Percentiles rank a stretch among this genome's conserved stretches.
phyloP scores from a whole-genome alignment of 2,329 filamentous ascomycete species.

The Pseudogymnoascus verrucosus region DNA sequence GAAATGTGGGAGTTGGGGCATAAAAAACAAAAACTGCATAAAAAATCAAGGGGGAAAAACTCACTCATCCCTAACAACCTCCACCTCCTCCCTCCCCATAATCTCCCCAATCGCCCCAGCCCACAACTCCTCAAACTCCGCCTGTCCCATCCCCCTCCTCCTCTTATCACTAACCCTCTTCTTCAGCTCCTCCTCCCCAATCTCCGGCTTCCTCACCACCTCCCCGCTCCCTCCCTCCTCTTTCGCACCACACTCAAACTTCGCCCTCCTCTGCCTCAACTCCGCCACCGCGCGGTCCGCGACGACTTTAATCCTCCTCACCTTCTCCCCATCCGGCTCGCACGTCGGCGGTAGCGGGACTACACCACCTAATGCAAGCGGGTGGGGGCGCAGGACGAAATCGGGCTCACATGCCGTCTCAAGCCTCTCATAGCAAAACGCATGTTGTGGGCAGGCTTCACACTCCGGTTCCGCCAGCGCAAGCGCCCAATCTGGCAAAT shows the following conservation, averaged over 20 bases:
- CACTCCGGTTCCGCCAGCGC: slow-evolving; percentile 70
- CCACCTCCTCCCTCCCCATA: slow-evolving; percentile 51
- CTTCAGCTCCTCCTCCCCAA: slow-evolving; percentile 65
- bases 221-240: slow-evolving; percentile 45
- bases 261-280: slow-evolving; percentile 74
- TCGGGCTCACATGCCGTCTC: slow-evolving; percentile 75
- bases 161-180: slow-evolving; percentile 65
- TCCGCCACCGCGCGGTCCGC: slow-evolving; percentile 83
- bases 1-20: background rate
- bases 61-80: slow-evolving; percentile 46
- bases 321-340: slow-evolving; percentile 90
- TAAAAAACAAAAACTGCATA: background rate
- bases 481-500: slow-evolving; percentile 63
- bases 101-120: slow-evolving; percentile 66
- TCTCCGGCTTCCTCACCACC: slow-evolving; percentile 51
- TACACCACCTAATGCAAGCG: slow-evolving; percentile 70
- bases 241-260: slow-evolving; percentile 81
- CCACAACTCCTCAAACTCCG: slow-evolving; percentile 90
- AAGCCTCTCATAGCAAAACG: slow-evolving; percentile 75
- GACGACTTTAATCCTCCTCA: slow-evolving; percentile 75
- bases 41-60: slow-evolving; percentile 29
- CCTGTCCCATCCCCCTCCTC: slow-evolving; percentile 73
- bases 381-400: slow-evolving; percentile 79
- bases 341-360: slow-evolving; percentile 84
- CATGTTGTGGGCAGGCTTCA: slow-evolving; percentile 83